Evolutionary conservation across 352 stramenopile genomes (phyloP), one percentile per base, ranked within the genome.

Genomic region (Globisporangium splendens): DNA sequence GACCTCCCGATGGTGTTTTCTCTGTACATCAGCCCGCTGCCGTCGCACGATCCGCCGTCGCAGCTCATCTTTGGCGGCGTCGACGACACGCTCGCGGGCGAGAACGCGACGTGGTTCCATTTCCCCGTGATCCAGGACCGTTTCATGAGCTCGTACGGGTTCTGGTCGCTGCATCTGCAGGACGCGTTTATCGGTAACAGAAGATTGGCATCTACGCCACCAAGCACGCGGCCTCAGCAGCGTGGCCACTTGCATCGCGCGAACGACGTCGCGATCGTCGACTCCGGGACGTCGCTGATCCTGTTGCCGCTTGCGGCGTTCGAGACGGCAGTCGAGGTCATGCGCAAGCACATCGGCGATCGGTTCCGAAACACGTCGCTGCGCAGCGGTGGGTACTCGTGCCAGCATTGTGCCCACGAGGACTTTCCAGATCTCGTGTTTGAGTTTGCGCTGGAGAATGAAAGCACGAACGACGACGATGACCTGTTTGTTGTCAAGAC

Each of bases 241-340:
- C 18, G 17, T 11, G 24, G n/a, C 17, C 20, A 55, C 14, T 14
- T 39, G 13, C 22, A 46, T n/a, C 18, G 13, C 13, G 11, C 35
- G 1, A 39, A 21, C 1, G 17, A 33, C 13, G 56, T 66, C 2
- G 70, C 65, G 11, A 72, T 79, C 22, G 41, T 79, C 22, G 70
- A 79, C 62, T 76, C 65, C 35, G 70, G 70, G 14, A 79, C 70
- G 12, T 79, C 70, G 41, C 54, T 76, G 5, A 48, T 76, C 8
- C 43, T 79, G 38, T 46, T 79, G 2, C 70, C 70, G 4, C 8
- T 22, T 0, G 17, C 21, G 7, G 59, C 54, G 21, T 76, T 66
- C 50, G 21, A 56, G 1, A 24, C 42, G 2, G 51, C 59, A 10
- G 62, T 79, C 20, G 28, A 54, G 5, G n/a, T 43, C n/a, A 65